Evolutionary conservation across 768 basidiomycete species (phyloP).

Genomic region (Suillus subluteus): DNA sequence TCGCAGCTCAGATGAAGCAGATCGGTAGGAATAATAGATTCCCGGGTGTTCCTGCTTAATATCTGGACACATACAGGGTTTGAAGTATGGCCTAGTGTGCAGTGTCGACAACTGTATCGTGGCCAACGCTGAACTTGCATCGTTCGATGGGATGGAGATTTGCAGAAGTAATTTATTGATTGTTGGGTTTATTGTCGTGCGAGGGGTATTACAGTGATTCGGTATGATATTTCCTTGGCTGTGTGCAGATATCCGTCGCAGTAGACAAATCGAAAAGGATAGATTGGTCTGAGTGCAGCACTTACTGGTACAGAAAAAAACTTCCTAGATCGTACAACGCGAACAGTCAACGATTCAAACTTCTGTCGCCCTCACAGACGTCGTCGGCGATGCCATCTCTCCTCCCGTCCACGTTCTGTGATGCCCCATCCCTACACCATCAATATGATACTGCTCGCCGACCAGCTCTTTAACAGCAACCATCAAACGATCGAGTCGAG

Average conservation of each 20-base stretch:
- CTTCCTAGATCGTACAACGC: neutral
- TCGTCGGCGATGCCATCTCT: constrained; percentile 37
- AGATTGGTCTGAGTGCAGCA: neutral
- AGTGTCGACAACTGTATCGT: too few relatives aligned
- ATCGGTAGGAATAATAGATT: too few relatives aligned
- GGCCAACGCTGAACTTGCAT: too few relatives aligned
- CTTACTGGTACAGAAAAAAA: neutral
- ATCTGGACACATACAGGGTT: too few relatives aligned
- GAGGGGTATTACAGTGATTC: too few relatives aligned
- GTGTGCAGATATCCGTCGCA: too few relatives aligned
- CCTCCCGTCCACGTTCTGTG: constrained; percentile 28
- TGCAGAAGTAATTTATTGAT: too few relatives aligned
- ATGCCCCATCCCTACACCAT: constrained; percentile 53
- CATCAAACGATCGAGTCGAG: constrained; percentile 77
- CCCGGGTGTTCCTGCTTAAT: too few relatives aligned
- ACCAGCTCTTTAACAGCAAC: constrained; percentile 84
- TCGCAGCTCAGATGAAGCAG: neutral
- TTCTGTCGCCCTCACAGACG: constrained; percentile 16
- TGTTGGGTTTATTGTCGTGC: too few relatives aligned
- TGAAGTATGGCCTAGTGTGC: too few relatives aligned
- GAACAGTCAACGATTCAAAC: neutral
- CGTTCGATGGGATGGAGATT: too few relatives aligned
- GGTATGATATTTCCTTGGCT: too few relatives aligned
- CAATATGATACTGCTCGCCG: constrained; percentile 87
- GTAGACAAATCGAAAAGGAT: neutral